Conservation (phyloP, 192 early-diverging fungal species). For the Paraglomus occultum region DNA sequence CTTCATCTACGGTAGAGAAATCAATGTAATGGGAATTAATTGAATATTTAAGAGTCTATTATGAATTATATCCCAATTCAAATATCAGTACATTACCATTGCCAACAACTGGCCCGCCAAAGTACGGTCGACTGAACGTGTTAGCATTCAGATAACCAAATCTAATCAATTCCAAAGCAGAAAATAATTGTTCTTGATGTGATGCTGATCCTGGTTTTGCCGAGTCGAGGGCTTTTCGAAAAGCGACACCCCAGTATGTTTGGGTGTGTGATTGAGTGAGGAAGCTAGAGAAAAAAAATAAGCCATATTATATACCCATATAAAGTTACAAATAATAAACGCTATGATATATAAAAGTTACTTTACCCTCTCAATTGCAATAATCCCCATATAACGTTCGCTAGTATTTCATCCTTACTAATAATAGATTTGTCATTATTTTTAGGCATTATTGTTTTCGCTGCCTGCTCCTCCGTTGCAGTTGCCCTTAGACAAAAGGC, state of each 20-base stretch:
- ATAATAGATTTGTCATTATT: conserved; percentile 33
- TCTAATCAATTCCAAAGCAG: conserved; percentile 54
- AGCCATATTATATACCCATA: conserved; percentile 5
- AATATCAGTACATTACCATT: conserved; percentile 25
- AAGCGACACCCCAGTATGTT: conserved; percentile 44
- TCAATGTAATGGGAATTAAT: conserved; percentile 18
- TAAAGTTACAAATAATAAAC: conserved; percentile 20
- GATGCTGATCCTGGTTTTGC: conserved; percentile 20
- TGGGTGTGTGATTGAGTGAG: conserved; percentile 36
- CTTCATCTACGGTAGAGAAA: conserved; percentile 29
- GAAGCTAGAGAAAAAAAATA: conserved; percentile 36
- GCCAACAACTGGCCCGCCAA: conserved; percentile 15
- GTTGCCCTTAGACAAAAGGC: conserved; percentile 40
- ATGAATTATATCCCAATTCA: conserved; percentile 26
- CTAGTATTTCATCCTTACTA: conserved; percentile 42
- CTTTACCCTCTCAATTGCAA: conserved; percentile 44
- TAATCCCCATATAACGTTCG: conserved; percentile 41
- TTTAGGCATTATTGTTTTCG: conserved; percentile 34
- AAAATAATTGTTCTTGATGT: conserved; percentile 49
- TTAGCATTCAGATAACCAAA: conserved; percentile 46
- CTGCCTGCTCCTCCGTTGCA: conserved; percentile 34
- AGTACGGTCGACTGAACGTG: conserved; percentile 48
- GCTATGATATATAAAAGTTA: conserved; percentile 5
- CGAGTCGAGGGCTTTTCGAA: conserved; percentile 32
- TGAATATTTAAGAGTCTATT: conserved; percentile 42